Base-by-base conservation (phyloP, 1,284 basidiomycete species). In the Tilletia walkeri region DNA sequence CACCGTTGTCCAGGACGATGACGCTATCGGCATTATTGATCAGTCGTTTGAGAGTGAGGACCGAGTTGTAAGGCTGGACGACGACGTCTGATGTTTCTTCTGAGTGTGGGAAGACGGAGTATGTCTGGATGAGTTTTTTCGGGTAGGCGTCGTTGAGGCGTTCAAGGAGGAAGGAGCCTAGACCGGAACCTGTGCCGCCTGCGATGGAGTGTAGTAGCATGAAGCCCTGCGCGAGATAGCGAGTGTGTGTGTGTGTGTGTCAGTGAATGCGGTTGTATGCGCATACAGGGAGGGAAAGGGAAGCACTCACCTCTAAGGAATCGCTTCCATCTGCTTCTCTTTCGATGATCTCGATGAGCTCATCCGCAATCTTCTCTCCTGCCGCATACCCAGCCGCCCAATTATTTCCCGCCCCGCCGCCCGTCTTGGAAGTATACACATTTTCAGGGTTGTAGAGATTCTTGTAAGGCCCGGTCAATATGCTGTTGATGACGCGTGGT, bases 151-250 rank as follows among this genome's bases (percentile, higher is more conserved):
- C 96, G 85, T 96, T 97, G 50, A 99, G 86, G 41, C 95, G 89
- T 86, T 99, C 96, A 65, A 99, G 89, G 34, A 99, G 86, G 86
- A 94, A 99, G 18, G 96, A 99, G 47, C 96, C 96, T 9, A 99
- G 89, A 2, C 96, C 96, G 0, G 96, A 99, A 34, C 96, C 96
- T 3, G 96, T 99, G 6, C 96, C 95, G 47, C 96, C 95, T 50
- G 96, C 96, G 84, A 99, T 99, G 39, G 95, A 98, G 84, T 99
- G 96, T 86, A 98, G 91, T 63, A 96, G 87, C 92, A 98, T 96
- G 86, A 99, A 99, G 1, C 95, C 96, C 95, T 99, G 81, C 16
- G 16, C 54, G 67, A 30, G 38, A 50, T 50, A 16, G 41, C 10
- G 65, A n/a, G 20, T 20, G 20, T 24, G 47, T 41, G 72, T 24